Base-by-base conservation (phyloP, 2,329 filamentous ascomycete species). In the Nemania diffusa region DNA sequence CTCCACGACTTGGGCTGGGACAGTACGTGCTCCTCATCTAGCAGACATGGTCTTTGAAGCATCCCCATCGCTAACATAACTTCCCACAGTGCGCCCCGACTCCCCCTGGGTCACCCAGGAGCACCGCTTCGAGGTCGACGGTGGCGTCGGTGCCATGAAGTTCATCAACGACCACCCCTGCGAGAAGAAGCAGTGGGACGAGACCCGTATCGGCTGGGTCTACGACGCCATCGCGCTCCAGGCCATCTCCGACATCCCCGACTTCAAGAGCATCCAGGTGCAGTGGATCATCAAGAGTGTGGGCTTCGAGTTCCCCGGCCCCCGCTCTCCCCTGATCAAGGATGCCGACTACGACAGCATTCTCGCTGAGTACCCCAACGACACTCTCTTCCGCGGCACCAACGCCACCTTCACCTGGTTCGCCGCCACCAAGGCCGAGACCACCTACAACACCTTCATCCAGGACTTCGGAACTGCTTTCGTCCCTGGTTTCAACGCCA, bases 341-440 rank as follows among this genome's bases (percentile, higher is more conserved):
- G 7, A 48, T 22, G 56, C 52, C 44, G 65, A 70, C 37, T 69
- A 69, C 57, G 57, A 64, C 22, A 64, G 53, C 53, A 69, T 71
- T 53, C 62, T 66, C 27, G 61, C 46, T 11, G 62, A 44, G 62
- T 71, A 32, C 62, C 67, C 67, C 40, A 68, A 69, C 52, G 65
- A 69, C 59, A 32, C 58, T 6, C 64, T 71, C 56, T 64, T 69
- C 62, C 27, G 62, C 8, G 69, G 67, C 46, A 71, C 67, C 59
- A 71, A 71, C 62, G 56, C 50, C 17, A 71, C 69, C 20, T 71
- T 71, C 34, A 70, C 66, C 22, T 71, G 67, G 67, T 11, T 71
- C 3, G 66, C 65, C 17, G 56, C 63, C 15, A 57, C 51, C 13
- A 71, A 71, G 67, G 64, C 67, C 29, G 62, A 40, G 6, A 51